Base-by-base conservation (phyloP, 1,284 basidiomycete species). In the Cryptococcus floricola region DNA sequence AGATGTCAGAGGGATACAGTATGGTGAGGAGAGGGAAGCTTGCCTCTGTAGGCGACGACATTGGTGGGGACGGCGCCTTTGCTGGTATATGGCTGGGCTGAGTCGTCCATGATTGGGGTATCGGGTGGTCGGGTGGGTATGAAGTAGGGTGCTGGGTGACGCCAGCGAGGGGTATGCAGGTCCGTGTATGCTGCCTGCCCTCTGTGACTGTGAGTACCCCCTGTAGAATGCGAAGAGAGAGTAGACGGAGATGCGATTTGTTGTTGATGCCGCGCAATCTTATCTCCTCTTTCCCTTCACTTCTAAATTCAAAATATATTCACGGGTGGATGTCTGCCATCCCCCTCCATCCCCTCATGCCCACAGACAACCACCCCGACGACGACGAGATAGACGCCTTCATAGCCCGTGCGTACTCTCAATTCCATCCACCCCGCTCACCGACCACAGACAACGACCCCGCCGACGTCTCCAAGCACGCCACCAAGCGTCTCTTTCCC, bases 41-140 rank as follows among this genome's bases (percentile, higher is more conserved):
- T 49, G 73, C 73, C 70, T 49, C 67, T 73, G 58, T 74, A 75
- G 5, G 60, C 63, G 53, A 75, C 68, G 46, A 68, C 56, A 51
- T 75, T 75, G 51, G 73, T 75, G 2, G 73, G 73, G 23, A 75
- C 66, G 8, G 73, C 73, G 53, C 69, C 62, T n/a, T 52, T 52
- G 34, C 58, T 63, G 12, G 58, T 64, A 5, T 61, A 46, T 13
- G 63, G 63, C 23, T 56, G 52, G 14, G 49, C 48, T 13, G 23
- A 25, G 4, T 46, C 19, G 19, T 38, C 50, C 50, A 49, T 49
- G 28, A 49, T 49, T 6, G 2, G 19, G 19, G n/a, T 19, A 19
- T 19, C 19, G 19, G 19, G 19, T 19, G 2, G 19, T 19, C 19
- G 19, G 19, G 19, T 19, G 19, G 1, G 1, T 19, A 19, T 19